A percentile compares a stretch with the other conserved stretches of the same genome.
Conservation (phyloP, 164 flowering plant genomes). For the Protea cynaroides region DNA sequence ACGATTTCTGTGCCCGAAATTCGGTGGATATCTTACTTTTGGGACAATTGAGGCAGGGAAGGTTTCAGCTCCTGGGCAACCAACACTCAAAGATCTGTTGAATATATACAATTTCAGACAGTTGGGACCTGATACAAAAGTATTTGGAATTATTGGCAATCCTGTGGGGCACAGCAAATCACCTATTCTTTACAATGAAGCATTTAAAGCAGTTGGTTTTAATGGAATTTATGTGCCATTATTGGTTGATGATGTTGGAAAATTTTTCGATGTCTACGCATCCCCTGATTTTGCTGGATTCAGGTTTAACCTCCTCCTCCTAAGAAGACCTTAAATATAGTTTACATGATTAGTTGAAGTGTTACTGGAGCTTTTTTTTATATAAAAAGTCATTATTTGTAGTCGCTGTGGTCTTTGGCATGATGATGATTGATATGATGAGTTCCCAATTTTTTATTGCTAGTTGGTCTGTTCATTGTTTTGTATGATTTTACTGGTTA, state of each 20-base stretch:
- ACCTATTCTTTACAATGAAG: constrained; percentile 65
- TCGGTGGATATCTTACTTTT: constrained; percentile 94
- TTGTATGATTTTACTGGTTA: not conserved
- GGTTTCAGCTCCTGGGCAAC: constrained; percentile 97
- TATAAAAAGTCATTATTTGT: no score
- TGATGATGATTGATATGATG: not conserved
- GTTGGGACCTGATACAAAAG: constrained; percentile 71
- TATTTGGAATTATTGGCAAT: constrained; percentile 89
- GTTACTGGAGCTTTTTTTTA: no score
- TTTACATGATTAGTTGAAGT: not conserved
- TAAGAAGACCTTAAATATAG: not conserved
- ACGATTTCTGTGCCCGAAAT: constrained; percentile 79
- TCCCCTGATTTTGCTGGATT: constrained; percentile 87
- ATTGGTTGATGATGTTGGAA: constrained; percentile 74
- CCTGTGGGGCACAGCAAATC: constrained; percentile 94
- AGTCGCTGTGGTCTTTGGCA: not conserved
- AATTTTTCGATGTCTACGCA: constrained; percentile 67
- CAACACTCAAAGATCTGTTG: constrained; percentile 68
- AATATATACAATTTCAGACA: constrained; percentile 64
- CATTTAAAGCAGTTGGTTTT: constrained; percentile 67
- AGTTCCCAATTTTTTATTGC: no score
- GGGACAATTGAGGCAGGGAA: constrained; percentile 67
- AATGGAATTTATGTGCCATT: constrained; percentile 81
- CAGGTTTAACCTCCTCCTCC: constrained; percentile 49
- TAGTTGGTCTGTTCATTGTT: not conserved